A percentile compares a stretch with the other conserved stretches of the same genome.
phyloP scores from a whole-genome alignment of 2,329 filamentous ascomycete species.

The Myriosclerotinia scirpicola region DNA sequence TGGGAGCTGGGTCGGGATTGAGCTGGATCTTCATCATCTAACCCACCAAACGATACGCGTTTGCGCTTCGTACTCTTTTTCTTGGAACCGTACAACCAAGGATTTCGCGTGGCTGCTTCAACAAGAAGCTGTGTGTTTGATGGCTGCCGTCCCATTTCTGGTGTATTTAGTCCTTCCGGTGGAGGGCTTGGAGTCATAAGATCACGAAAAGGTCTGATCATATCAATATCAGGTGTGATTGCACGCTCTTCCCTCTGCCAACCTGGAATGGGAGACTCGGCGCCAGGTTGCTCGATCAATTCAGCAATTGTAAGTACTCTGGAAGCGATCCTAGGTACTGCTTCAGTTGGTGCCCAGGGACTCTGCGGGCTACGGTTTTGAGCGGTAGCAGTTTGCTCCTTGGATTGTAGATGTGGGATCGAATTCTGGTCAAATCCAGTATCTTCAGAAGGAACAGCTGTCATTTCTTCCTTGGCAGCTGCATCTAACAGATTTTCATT shows the following conservation, averaged over 20 bases:
- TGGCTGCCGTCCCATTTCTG: background rate
- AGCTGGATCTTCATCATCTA: conserved; percentile 15
- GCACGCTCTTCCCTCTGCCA: conserved; percentile 31
- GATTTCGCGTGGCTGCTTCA: conserved; percentile 35
- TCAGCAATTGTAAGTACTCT: background rate
- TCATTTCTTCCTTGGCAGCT: background rate
- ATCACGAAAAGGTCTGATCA: conserved; percentile 32
- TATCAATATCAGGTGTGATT: conserved; percentile 24
- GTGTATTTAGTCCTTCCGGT: conserved; percentile 7
- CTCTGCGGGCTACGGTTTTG: conserved; percentile 18
- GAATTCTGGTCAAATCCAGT: no score
- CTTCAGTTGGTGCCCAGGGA: conserved; percentile 22
- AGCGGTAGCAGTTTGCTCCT: background rate
- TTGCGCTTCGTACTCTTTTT: conserved; percentile 30
- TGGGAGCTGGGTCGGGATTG: conserved; percentile 14
- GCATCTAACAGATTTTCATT: background rate
- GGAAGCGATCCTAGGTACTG: background rate
- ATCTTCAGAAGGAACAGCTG: background rate
- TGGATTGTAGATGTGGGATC: no score
- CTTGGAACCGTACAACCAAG: conserved; percentile 33
- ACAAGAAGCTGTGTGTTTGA: conserved; percentile 33
- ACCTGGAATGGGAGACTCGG: conserved; percentile 7
- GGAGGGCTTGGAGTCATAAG: conserved; percentile 30
- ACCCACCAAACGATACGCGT: conserved; percentile 37
- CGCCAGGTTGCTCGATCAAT: background rate